Base-by-base conservation (phyloP, 2,329 filamentous ascomycete genomes). In the Nemania diffusa region DNA sequence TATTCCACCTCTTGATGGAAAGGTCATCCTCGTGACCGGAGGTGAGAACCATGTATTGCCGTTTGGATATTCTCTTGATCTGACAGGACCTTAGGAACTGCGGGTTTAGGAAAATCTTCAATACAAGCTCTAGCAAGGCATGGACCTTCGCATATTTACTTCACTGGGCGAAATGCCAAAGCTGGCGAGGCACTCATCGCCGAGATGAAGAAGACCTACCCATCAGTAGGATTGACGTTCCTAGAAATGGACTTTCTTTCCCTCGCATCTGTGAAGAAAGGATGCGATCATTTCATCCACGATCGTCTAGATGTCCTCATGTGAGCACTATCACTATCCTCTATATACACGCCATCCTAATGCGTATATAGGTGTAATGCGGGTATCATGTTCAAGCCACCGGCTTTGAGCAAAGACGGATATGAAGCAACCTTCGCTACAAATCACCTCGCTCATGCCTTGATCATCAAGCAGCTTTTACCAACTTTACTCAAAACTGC, bases 111-210 rank as follows among this genome's bases (percentile, higher is more conserved):
- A 24, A 79, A 78, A 63, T 77, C 79, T 62, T 79, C 79, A 4
- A 74, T 83, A 44, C 70, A 79, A 13, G 77, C 79, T 3, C 76
- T 84, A 7, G 78, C 81, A 13, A 77, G 78, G 58, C 82, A 83
- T 68, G 56, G 78, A n/a, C 85, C 86, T 17, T 75, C 79, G 2
- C 81, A 84, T 57, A 84, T 89, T 62, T 87, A 84, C 75, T 80
- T 88, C 61, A 83, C 80, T n/a, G 84, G 84, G 1, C 82, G 85
- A 37, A 84, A 79, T 37, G 77, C 73, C 56, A 80, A 83, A 70
- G 82, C 82, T 8, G 80, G 77, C 17, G 77, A 80, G 22, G 79
- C 79, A 13, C 81, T 85, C 24, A 76, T 79, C 74, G 5, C 79
- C 7, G 73, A 79, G 13, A 75, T 79, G 27, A 72, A 76, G 34